A percentile compares a stretch with the other conserved stretches of the same genome.
Evolutionary conservation across 75 land plant genomes (phyloP).

Genomic region (Isoetes taiwanensis): DNA sequence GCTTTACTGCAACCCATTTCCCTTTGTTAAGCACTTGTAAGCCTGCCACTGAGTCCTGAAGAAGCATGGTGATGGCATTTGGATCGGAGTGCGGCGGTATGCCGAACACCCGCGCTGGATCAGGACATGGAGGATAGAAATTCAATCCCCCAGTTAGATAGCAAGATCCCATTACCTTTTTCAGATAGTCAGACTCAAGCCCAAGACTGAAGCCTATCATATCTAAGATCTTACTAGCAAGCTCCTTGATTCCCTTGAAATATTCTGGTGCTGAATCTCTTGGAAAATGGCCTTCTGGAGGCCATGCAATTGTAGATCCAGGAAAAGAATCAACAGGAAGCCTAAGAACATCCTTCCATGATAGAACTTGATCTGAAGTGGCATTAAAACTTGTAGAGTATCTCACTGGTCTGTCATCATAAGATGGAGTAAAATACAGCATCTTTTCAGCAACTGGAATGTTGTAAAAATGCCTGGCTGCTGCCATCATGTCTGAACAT

Average conservation of each 20-base stretch:
- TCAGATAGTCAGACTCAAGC: background rate
- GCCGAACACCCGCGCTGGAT: background rate
- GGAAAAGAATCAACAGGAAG: background rate
- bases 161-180: background rate
- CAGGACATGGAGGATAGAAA: conserved; percentile 5
- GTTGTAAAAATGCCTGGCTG: conserved; percentile 2
- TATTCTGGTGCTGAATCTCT: too few relatives aligned
- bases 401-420: background rate
- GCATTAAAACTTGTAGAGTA: conserved; percentile 6
- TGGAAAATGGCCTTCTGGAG: background rate
- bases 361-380: background rate
- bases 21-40: background rate
- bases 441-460: background rate
- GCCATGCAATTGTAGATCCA: background rate
- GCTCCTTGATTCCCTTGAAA: too few relatives aligned
- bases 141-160: background rate
- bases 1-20: background rate
- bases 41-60: background rate
- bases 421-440: background rate
- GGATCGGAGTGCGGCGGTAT: background rate
- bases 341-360: conserved; percentile 4
- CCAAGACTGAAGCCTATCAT: background rate
- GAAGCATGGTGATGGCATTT: background rate
- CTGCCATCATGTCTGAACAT: background rate
- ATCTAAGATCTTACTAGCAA: too few relatives aligned